phyloP scores from a whole-genome alignment of 805 yeast species.

The Zygoascus ofunaensis region DNA sequence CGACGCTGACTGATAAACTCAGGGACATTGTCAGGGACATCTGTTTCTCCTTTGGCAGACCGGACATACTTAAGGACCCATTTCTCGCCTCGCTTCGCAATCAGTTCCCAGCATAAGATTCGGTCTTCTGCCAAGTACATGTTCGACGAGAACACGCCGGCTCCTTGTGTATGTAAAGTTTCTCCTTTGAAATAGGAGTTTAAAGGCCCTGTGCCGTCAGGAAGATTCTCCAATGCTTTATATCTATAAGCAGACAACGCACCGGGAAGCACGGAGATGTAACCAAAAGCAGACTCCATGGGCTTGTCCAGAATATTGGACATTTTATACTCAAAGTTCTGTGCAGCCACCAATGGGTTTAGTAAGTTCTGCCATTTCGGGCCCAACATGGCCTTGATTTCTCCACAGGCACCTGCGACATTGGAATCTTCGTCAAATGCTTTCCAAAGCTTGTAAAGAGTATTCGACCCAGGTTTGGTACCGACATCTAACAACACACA shows the following conservation, averaged over 20 bases:
- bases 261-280: constrained; percentile 89
- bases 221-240: constrained; percentile 74
- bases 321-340: constrained; percentile 93
- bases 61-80: constrained; percentile 91
- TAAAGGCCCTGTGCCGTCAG: constrained; percentile 88
- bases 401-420: constrained; percentile 99
- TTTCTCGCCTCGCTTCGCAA: constrained; percentile 70
- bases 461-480: constrained; percentile 81
- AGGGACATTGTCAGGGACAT: constrained; percentile 90
- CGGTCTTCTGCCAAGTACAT: constrained; percentile 98
- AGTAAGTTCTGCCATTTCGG: constrained; percentile 69
- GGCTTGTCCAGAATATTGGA: constrained; percentile 96
- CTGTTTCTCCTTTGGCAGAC: constrained; percentile 92
- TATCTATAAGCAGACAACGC: constrained; percentile 92
- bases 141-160: constrained; percentile 81
- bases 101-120: constrained; percentile 91
- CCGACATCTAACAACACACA: constrained; percentile 93
- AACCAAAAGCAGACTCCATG: constrained; percentile 84
- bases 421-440: constrained; percentile 93
- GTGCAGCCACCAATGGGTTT: constrained; percentile 92
- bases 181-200: constrained; percentile 88
- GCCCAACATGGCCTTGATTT: constrained; percentile 91
- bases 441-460: constrained; percentile 92
- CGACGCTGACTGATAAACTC: constrained; percentile 94
- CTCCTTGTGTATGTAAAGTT: constrained; percentile 39